These are phyloP conservation scores for Leishmania mexicana DNA, from an alignment of 208 protist genomes.

Conservation along the genomic window DNA sequence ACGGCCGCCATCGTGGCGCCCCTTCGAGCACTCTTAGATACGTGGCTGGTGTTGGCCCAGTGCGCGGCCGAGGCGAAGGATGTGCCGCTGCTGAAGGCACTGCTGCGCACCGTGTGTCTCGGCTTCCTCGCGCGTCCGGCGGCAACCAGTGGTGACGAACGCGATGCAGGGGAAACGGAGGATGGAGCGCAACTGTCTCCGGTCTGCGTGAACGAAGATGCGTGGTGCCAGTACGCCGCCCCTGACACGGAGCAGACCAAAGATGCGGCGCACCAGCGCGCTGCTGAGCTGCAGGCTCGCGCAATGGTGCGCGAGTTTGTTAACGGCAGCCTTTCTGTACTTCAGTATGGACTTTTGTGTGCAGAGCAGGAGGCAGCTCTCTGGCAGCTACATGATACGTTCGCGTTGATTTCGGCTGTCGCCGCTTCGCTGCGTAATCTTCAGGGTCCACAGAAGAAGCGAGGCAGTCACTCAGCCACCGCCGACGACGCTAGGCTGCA, in stretches of 20 bases:
- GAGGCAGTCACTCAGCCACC: background rate
- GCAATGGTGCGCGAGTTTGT: conserved; percentile 38
- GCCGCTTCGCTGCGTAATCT: conserved; percentile 6
- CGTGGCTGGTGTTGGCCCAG: conserved; percentile 49
- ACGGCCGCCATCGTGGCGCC: conserved; percentile 27
- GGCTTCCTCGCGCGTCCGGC: conserved; percentile 29
- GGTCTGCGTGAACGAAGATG: conserved; percentile 22
- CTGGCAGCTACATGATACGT: conserved; percentile 31
- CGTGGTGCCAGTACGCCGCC: conserved; percentile 22
- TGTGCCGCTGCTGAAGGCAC: conserved; percentile 37
- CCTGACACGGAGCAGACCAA: background rate
- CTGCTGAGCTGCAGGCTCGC: conserved; percentile 8
- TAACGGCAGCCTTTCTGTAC: conserved; percentile 40
- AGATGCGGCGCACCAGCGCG: background rate
- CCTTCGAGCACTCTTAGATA: conserved; percentile 37
- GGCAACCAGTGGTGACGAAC: background rate
- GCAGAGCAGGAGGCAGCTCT: conserved; percentile 22
- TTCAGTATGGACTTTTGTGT: conserved; percentile 43
- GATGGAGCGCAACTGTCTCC: background rate
- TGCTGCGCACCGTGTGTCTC: conserved; percentile 51
- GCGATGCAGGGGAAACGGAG: background rate
- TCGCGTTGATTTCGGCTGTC: conserved; percentile 10
- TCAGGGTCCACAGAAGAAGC: background rate
- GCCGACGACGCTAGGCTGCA: conserved; percentile 5
- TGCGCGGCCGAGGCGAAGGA: conserved; percentile 65